These are phyloP conservation scores for Anastatica hierochuntica DNA, from an alignment of 345 rosid genomes.

Conservation along the genomic window DNA sequence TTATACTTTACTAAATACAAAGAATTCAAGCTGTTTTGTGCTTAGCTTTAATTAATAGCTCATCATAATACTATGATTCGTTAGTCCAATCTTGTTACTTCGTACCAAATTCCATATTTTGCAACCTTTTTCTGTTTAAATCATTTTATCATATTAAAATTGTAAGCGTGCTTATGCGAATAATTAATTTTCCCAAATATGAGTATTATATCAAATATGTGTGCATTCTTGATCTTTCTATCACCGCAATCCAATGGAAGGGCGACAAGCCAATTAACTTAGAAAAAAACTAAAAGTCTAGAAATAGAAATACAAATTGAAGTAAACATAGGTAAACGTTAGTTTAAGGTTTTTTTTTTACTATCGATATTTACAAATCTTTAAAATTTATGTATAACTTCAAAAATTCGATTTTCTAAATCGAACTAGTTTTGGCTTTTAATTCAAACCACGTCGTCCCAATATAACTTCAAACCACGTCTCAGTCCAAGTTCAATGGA, in stretches of 20 bases:
- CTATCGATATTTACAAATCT: too few species aligned
- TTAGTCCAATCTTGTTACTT: slow-evolving; percentile 19
- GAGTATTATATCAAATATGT: background rate
- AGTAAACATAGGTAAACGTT: too few species aligned
- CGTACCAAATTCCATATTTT: slow-evolving; percentile 1
- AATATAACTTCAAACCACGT: too few species aligned
- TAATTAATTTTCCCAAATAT: background rate
- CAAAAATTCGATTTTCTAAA: too few species aligned
- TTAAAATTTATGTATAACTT: too few species aligned
- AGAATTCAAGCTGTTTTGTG: background rate
- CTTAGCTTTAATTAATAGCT: slow-evolving; percentile 25
- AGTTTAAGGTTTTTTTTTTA: too few species aligned
- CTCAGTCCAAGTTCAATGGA: too few species aligned
- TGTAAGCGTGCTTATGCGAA: background rate
- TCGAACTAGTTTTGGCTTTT: too few species aligned
- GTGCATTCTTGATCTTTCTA: slow-evolving; percentile 11
- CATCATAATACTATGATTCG: slow-evolving; percentile 24
- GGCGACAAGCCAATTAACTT: slow-evolving; percentile 8
- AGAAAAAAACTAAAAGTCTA: too few species aligned
- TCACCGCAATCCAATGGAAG: slow-evolving; percentile 11
- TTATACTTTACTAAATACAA: slow-evolving; percentile 13
- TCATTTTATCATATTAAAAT: background rate
- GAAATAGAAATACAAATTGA: too few species aligned
- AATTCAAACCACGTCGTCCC: too few species aligned
- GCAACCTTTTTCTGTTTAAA: background rate